Base-by-base conservation (phyloP, 306 rosid species). In the Cicer chorassanicum region DNA sequence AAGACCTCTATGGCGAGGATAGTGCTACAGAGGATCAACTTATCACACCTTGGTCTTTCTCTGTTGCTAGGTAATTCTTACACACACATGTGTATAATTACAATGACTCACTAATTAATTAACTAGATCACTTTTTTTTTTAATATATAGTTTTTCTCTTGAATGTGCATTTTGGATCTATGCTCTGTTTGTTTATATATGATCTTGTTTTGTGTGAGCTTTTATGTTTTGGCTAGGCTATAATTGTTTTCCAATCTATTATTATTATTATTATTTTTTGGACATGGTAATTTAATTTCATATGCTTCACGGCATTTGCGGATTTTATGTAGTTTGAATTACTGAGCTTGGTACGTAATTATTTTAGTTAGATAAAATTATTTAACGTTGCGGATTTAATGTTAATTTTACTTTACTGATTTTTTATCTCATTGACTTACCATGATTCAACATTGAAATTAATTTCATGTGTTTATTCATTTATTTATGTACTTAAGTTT, bases 11-110 rank as follows among this genome's bases (percentile, higher is more conserved):
- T 15, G 93, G 92, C n/a, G 96, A 85, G 79, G 92, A 90, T 70
- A 40, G 78, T 53, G 93, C 90, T 83, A 87, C 97, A 0, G 93
- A 85, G 78, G 96, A 87, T 49, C 96, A 92, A 80, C 89, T 87
- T 83, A 83, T 92, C 80, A 90, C 97, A 18, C 97, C 97, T n/a
- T 90, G 96, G 96, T 78, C 81, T 72, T 82, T 84, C 85, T 90
- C 96, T 1, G 93, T 88, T 55, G 86, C 97, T 8, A 92, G 97
- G 97, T 92, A n/a, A 29, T 29, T 29, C 36, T 49, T n/a, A 11
- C 50, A 12, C 48, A 43, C 10, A 10, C 14, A 45, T 45, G n/a
- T 45, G 14, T 11, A 46, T 11, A 46, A 6, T 29, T 29, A 29
- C 15, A 46, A 11, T 1, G 10, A 46, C 14, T 1, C 0, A 45